These are phyloP conservation scores for Aspergillus tanneri DNA, from an alignment of 2,329 filamentous ascomycete species.

Conservation along the genomic window DNA sequence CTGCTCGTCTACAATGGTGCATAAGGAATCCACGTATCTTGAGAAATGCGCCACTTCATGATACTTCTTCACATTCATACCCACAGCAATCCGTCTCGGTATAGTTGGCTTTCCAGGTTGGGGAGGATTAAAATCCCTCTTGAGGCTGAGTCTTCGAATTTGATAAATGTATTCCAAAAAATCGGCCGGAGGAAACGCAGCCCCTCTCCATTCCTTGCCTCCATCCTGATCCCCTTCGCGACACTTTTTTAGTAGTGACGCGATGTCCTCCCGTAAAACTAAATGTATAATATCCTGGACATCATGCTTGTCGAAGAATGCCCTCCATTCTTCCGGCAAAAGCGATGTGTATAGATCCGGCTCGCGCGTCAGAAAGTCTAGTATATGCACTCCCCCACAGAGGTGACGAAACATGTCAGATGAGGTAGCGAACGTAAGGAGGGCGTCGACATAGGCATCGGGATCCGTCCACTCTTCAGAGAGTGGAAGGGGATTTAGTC, in stretches of 20 bases:
- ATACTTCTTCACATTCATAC: constrained; percentile 94
- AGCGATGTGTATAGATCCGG: constrained; percentile 78
- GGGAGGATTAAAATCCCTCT: constrained; percentile 56
- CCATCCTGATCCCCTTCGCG: constrained; percentile 14
- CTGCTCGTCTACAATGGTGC: constrained; percentile 53
- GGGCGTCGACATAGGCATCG: constrained; percentile 74
- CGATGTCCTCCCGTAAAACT: constrained; percentile 73
- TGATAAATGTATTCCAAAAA: constrained; percentile 71
- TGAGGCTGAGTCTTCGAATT: constrained; percentile 68
- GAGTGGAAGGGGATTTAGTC: constrained; percentile 62
- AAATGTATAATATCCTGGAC: constrained; percentile 77
- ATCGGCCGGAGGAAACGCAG: constrained; percentile 49
- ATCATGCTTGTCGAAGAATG: constrained; percentile 69
- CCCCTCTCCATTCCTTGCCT: constrained; percentile 43
- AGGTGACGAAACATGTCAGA: constrained; percentile 78
- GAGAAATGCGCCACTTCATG: constrained; percentile 93
- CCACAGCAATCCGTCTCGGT: constrained; percentile 71
- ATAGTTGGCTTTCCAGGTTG: constrained; percentile 50
- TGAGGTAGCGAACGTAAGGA: constrained; percentile 72
- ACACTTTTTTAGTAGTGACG: constrained; percentile 34
- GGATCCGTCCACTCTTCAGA: constrained; percentile 66
- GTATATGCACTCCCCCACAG: constrained; percentile 95
- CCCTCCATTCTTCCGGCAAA: constrained; percentile 76
- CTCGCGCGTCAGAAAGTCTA: constrained; percentile 89
- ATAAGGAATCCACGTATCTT: constrained; percentile 73